phyloP scores from a whole-genome alignment of 2,329 filamentous ascomycete genomes.

The Curvularia eragrostidis region DNA sequence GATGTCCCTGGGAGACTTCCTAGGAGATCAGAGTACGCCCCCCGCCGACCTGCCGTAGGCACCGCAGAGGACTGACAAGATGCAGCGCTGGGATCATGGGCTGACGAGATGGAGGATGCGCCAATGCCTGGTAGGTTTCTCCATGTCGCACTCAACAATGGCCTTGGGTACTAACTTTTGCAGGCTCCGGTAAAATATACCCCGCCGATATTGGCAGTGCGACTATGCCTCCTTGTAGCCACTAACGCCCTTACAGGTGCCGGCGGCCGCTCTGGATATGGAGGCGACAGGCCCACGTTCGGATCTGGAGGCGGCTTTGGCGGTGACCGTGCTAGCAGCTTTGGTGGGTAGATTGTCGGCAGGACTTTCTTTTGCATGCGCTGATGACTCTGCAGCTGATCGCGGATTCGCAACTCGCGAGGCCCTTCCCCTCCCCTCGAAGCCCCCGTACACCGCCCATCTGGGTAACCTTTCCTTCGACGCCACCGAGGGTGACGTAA shows the following conservation, averaged over 20 bases:
- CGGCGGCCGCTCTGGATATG: constrained; percentile 54
- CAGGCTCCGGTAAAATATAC: constrained; percentile 41
- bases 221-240: constrained; percentile 3
- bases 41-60: constrained; percentile 24
- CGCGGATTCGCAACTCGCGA: constrained; percentile 63
- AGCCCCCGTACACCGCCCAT: constrained; percentile 94
- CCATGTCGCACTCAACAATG: constrained; percentile 23
- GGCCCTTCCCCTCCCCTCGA: constrained; percentile 82
- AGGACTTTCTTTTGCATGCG: constrained; percentile 11
- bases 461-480: constrained; percentile 97
- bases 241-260: constrained; percentile 44
- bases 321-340: constrained; percentile 47
- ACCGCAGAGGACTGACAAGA: constrained; percentile 36
- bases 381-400: constrained; percentile 32
- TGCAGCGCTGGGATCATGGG: constrained; percentile 86
- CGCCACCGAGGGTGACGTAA: constrained; percentile 81
- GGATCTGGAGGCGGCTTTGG: constrained; percentile 51
- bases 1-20: constrained; percentile 96
- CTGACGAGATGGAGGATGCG: constrained; percentile 95
- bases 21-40: constrained; percentile 83
- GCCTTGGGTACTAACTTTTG: constrained; percentile 28
- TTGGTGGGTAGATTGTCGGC: constrained; percentile 40
- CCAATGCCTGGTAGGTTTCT: constrained; percentile 70
- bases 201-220: constrained; percentile 11
- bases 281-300: constrained; percentile 58